Conservation (phyloP, 305 asterid genomes). For the Caryopteris hybrid region DNA sequence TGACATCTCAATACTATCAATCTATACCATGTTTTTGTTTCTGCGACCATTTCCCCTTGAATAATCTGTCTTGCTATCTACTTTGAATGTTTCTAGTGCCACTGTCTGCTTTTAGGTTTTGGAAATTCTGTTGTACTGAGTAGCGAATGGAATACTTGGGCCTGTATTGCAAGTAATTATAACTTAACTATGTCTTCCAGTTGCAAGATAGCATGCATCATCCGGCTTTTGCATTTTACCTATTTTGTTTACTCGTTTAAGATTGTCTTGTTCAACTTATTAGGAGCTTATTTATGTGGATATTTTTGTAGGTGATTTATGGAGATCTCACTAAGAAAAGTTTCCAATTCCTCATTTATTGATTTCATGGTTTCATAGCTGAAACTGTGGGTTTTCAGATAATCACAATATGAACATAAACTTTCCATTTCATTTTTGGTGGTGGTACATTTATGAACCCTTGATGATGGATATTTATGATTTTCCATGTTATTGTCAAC, state of each 20-base stretch:
- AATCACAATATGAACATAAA: not conserved
- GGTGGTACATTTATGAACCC: not conserved
- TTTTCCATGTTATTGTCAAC: not conserved
- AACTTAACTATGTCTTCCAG: not conserved
- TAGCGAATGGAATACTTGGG: not conserved
- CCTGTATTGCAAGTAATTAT: not conserved
- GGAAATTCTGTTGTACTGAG: too few relatives aligned
- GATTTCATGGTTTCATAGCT: not conserved
- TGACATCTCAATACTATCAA: too few relatives aligned
- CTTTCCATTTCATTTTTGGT: not conserved
- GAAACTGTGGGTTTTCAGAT: not conserved
- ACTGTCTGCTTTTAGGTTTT: too few relatives aligned
- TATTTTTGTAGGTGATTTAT: not conserved
- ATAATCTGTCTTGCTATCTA: too few relatives aligned
- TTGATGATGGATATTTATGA: not conserved
- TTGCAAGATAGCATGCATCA: not conserved
- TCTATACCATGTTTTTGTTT: too few relatives aligned
- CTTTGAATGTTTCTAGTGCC: too few relatives aligned
- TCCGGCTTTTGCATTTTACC: not conserved
- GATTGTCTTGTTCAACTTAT: not conserved
- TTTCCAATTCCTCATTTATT: not conserved
- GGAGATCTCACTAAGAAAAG: not conserved
- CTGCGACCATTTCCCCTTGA: too few relatives aligned
- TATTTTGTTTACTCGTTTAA: not conserved
- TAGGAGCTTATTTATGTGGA: not conserved